These are phyloP conservation scores for Tillandsia fasciculata DNA, from an alignment of 176 grass and related monocot species.

Conservation along the genomic window DNA sequence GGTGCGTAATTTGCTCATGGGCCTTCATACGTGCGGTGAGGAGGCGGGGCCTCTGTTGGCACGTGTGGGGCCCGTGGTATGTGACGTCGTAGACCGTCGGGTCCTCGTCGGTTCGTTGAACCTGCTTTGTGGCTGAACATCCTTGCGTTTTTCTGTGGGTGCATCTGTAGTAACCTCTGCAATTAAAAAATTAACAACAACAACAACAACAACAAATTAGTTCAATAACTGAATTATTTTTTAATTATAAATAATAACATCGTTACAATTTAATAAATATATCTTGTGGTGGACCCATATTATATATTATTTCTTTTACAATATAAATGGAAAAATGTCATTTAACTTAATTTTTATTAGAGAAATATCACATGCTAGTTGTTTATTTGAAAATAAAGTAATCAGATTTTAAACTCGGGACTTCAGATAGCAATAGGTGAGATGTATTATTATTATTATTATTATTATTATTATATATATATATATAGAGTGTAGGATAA, in stretches of 20 bases:
- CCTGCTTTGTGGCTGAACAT: conserved; percentile 75
- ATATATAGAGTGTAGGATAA: not conserved
- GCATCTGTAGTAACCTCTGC: conserved; percentile 93
- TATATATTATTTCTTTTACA: too few species aligned
- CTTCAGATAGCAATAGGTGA: too few species aligned
- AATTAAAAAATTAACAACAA: not conserved
- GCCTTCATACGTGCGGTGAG: not conserved
- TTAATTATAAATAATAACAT: not conserved
- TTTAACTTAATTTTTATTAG: too few species aligned
- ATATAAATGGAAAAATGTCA: too few species aligned
- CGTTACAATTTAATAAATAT: not conserved
- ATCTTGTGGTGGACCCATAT: too few species aligned
- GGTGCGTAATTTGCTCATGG: not conserved
- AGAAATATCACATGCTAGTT: too few species aligned
- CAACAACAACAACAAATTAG: not conserved
- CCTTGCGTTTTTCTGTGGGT: conserved; percentile 48
- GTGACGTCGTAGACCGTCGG: conserved; percentile 57
- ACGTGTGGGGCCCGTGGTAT: conserved; percentile 58
- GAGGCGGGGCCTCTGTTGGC: conserved; percentile 21
- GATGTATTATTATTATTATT: too few species aligned
- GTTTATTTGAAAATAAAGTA: too few species aligned
- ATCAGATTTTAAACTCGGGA: too few species aligned
- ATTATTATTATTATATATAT: too few species aligned
- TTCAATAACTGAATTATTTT: too few species aligned
- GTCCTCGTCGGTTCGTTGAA: conserved; percentile 64